phyloP scores from a whole-genome alignment of 1,139 yeast species.

The Blastobotrys malaysiensis region DNA sequence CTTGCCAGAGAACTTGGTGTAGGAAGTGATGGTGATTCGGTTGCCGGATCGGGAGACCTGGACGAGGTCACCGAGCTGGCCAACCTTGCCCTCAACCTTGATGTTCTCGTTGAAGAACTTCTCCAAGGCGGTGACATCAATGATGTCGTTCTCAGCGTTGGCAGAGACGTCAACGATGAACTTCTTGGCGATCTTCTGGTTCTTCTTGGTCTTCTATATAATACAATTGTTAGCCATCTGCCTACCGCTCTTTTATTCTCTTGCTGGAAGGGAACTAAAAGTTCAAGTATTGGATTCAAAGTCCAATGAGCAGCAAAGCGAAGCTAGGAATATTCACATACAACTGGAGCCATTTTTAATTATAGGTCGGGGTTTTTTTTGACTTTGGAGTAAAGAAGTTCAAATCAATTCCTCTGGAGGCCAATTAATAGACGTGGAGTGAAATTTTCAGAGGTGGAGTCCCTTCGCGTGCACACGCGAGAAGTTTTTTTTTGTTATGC shows the following conservation, averaged over 20 bases:
- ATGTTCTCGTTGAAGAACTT: slow-evolving; percentile 98
- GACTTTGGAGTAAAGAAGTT: not conserved
- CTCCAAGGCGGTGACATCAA: slow-evolving; percentile 96
- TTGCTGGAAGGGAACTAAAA: slow-evolving; percentile 15
- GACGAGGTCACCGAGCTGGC: slow-evolving; percentile 95
- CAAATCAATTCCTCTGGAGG: not conserved
- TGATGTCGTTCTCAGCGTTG: slow-evolving; percentile 91
- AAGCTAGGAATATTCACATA: slow-evolving; percentile 43
- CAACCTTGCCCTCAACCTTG: slow-evolving; percentile 95
- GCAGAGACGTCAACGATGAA: slow-evolving; percentile 96
- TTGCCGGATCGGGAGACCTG: slow-evolving; percentile 80
- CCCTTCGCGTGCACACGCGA: not conserved
- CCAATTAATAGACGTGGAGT: not conserved
- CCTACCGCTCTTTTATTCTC: slow-evolving; percentile 36
- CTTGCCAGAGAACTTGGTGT: slow-evolving; percentile 98
- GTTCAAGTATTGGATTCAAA: slow-evolving; percentile 6
- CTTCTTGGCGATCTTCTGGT: slow-evolving; percentile 55
- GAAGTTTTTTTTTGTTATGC: not conserved
- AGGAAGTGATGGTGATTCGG: slow-evolving; percentile 78
- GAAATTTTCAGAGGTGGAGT: not conserved
- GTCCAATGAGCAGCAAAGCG: slow-evolving; percentile 24
- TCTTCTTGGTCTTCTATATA: slow-evolving; percentile 69
- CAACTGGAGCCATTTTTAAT: slow-evolving; percentile 79
- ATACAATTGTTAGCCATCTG: slow-evolving; percentile 35
- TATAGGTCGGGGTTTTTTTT: slow-evolving; percentile 1